Base-by-base conservation (phyloP, 1,284 basidiomycete species). In the Pascua guehoae region DNA sequence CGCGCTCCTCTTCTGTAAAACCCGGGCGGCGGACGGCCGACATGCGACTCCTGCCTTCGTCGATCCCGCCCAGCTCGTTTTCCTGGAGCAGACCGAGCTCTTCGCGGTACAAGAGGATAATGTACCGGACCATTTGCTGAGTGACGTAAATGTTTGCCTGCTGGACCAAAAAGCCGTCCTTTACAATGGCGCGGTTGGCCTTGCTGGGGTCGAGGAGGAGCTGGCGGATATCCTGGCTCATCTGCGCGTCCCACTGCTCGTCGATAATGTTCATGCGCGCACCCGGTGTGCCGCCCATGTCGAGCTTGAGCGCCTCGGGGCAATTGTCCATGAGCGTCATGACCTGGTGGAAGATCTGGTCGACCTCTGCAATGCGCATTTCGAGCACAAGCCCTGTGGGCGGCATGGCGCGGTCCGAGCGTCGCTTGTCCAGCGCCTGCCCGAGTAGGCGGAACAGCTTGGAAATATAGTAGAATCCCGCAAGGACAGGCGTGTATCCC, bases 71-170 rank as follows among this genome's bases (percentile, higher is more conserved):
- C 5, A 60, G 2, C 45, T 71, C 65, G 17, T 57, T 57, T 24
- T 63, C 88, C 79, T 49, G 86, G 81, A 69, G 55, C 48, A 81
- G 16, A 12, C 67, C 49, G 4, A 92, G 82, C 73, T 91, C 88
- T 66, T 91, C 88, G 12, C 88, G 86, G 69, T 91, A 91, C 73
- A 91, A 89, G 66, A 91, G 87, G 53, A 89, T 88, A 57, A 92
- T 88, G 69, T 90, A 91, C 55, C 90, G 87, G 57, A 89, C 88
- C 56, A 91, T 84, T 89, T 92, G 89, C 88, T 91, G 54, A 14
- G 89, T 91, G 61, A 91, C 89, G 68, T 88, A 92, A 44, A 91
- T 79, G 68, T 92, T 92, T 39, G 87, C 87, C 73, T 91, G 89
- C 83, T 90, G 88, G 48, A 92, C 89, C 45, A 91, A 80, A 80